Evolutionary conservation across 1,139 yeast species (phyloP).

Genomic region (Candida labiduridarum): DNA sequence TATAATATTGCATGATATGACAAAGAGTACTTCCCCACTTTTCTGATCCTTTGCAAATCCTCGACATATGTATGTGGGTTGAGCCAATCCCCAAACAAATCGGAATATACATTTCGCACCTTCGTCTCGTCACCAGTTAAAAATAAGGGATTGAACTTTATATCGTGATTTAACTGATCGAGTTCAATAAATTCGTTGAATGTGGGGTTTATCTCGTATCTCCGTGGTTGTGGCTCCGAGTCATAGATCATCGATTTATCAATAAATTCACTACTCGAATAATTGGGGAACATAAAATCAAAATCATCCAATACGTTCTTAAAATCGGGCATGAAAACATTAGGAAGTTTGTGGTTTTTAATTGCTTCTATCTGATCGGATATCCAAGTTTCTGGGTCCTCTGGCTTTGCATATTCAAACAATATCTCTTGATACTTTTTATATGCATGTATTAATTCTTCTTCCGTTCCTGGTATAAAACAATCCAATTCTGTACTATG

Average conservation of each 20-base stretch:
- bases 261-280: conserved; percentile 3
- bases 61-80: background rate
- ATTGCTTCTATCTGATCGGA: background rate
- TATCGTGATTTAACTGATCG: conserved; percentile 7
- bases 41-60: conserved; percentile 3
- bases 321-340: background rate
- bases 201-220: conserved; percentile 3
- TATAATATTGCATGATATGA: background rate
- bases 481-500: background rate
- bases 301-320: conserved; percentile 6
- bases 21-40: too few species aligned
- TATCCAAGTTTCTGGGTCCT: background rate
- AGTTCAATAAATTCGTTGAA: conserved; percentile 10
- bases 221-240: background rate
- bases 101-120: background rate
- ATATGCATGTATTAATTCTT: background rate
- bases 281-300: conserved; percentile 10
- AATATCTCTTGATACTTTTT: background rate
- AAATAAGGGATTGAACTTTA: conserved; percentile 13
- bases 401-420: background rate
- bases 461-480: background rate
- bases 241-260: conserved; percentile 6
- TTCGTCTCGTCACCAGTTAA: conserved; percentile 7
- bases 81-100: background rate
- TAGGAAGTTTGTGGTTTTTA: background rate